Base-by-base conservation (phyloP, 805 yeast species). In the Sungouiella blattae region DNA sequence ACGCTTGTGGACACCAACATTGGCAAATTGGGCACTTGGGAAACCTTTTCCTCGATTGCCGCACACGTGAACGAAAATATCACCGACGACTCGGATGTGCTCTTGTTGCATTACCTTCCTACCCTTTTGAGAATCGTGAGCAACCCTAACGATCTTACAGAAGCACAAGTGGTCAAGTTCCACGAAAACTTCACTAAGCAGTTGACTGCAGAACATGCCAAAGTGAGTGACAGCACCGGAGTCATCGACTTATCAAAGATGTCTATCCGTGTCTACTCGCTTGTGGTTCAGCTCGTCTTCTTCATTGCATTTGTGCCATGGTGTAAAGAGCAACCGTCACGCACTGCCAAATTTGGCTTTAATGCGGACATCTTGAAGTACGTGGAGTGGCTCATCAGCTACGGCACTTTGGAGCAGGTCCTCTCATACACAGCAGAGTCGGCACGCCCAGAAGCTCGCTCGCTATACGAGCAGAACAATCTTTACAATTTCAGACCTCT, bases 391-490 rank as follows among this genome's bases (percentile, higher is more conserved):
- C 70, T 77, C 12, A 77, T 83, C 6, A 75, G 76, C 32, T 62
- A 73, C 20, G 93, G 91, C 26, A 86, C 86, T 0, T 60, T 83
- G 44, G 93, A 85, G 52, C 83, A 78, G 49, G 55, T 85, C 15
- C 60, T 85, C 47, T 71, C 77, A 14, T 62, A 75, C 27, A 57
- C 82, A 2, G 80, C 87, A 1, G 87, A 80, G 35, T 71, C 83
- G 3, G 36, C 61, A 0, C 59, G 71, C 2, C 52, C 59, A 0
- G 40, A 59, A 6, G 61, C 71, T 3, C 53, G 50, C 13, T 51
- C 53, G 30, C 56, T 56, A 15, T 59, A 62, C 22, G 72, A 69
- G 33, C 58, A 68, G 43, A 72, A 69, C 23, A 60, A 73, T 30
- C 71, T 79, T 26, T 84, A 80, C 51, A 86, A 83, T 45, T 73